phyloP scores from a whole-genome alignment of 2,329 filamentous ascomycete species.

The Fusarium albosuccineum region DNA sequence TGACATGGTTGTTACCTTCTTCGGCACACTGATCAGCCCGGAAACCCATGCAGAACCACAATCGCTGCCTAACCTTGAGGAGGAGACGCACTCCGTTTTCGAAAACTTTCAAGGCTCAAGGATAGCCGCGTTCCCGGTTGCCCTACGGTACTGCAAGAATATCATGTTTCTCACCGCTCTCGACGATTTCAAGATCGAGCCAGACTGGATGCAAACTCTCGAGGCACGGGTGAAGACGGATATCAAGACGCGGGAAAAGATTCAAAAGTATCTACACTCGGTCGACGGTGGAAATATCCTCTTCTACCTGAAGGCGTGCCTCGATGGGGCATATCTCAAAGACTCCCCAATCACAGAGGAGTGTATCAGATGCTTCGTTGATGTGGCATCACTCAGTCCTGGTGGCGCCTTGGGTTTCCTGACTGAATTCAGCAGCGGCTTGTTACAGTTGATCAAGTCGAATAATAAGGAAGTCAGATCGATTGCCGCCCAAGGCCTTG shows the following conservation, averaged over 20 bases:
- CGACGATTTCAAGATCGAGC: conserved; percentile 70
- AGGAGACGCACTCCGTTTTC: conserved; percentile 46
- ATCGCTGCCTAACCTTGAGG: conserved; percentile 40
- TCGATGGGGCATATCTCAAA: conserved; percentile 67
- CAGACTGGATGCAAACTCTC: conserved; percentile 87
- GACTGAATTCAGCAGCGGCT: conserved; percentile 60
- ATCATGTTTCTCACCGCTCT: conserved; percentile 66
- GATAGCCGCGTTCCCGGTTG: conserved; percentile 72
- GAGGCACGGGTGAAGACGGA: conserved; percentile 80
- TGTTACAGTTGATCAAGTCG: conserved; percentile 74
- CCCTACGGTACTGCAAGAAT: conserved; percentile 75
- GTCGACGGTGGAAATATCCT: conserved; percentile 55
- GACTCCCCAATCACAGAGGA: conserved; percentile 59
- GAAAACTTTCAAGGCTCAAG: conserved; percentile 62
- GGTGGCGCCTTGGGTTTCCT: conserved; percentile 65
- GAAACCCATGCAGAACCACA: conserved; percentile 52
- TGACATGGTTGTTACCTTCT: conserved; percentile 64
- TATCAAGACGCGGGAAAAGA: conserved; percentile 69
- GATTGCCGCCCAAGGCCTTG: conserved; percentile 77
- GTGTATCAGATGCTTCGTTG: conserved; percentile 66
- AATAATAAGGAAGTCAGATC: conserved; percentile 78
- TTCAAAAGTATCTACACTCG: conserved; percentile 66
- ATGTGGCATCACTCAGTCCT: conserved; percentile 65
- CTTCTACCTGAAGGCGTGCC: conserved; percentile 65
- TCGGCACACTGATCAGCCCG: conserved; percentile 54